These are phyloP conservation scores for Diutina pseudorugosa DNA, from an alignment of 1,139 yeast genomes.

Conservation along the genomic window DNA sequence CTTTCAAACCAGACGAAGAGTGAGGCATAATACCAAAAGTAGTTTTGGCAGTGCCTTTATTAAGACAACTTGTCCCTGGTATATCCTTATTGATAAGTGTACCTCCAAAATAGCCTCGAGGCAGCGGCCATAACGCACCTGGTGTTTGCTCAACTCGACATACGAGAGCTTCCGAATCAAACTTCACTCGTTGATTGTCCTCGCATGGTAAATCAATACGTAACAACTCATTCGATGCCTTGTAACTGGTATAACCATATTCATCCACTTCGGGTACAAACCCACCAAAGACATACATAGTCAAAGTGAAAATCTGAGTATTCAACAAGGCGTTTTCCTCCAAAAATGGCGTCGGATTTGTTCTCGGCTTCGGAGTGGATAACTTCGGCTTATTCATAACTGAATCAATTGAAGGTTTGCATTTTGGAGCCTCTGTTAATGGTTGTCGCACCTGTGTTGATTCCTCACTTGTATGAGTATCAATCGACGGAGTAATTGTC, in stretches of 20 bases:
- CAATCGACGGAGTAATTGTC: background rate
- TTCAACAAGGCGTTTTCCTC: background rate
- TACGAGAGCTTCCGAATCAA: conserved; percentile 16
- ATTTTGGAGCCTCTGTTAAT: conserved; percentile 8
- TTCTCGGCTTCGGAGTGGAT: conserved; percentile 10
- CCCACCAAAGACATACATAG: conserved; percentile 32
- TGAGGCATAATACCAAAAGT: background rate
- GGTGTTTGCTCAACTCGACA: conserved; percentile 8
- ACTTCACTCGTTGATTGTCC: conserved; percentile 9
- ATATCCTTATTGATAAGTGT: conserved; percentile 16
- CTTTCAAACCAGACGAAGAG: conserved; percentile 7
- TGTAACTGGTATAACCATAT: conserved; percentile 14
- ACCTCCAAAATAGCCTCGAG: conserved; percentile 31
- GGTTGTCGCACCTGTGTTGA: conserved; percentile 6
- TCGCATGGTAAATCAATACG: conserved; percentile 22
- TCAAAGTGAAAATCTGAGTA: background rate
- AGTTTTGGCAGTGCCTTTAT: background rate
- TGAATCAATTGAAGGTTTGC: conserved; percentile 4
- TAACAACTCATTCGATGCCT: conserved; percentile 24
- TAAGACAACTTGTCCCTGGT: background rate
- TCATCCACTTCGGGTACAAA: conserved; percentile 13
- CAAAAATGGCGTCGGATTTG: conserved; percentile 14
- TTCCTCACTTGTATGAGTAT: background rate
- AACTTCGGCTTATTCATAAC: conserved; percentile 7
- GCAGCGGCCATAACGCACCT: conserved; percentile 18